Evolutionary conservation across 345 rosid genomes (phyloP).

Genomic region (Raphanus sativus): DNA sequence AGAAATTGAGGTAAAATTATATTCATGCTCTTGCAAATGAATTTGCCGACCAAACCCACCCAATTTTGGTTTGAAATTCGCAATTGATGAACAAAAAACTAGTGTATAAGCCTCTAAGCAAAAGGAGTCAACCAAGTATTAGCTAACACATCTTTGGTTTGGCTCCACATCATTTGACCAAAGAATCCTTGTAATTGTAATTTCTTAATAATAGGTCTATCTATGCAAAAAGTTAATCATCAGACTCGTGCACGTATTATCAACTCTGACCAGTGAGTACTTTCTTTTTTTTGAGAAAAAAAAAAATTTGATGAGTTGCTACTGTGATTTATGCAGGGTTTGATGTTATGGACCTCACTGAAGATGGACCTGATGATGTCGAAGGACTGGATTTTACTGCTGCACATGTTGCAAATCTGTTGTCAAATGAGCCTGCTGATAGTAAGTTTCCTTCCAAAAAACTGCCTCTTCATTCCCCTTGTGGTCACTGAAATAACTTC

Average conservation of each 20-base stretch:
- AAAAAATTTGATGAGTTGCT: constrained; percentile 11
- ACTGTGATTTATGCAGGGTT: constrained; percentile 63
- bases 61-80: too few species aligned
- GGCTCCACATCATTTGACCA: background rate
- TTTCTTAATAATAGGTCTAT: background rate
- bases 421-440: constrained; percentile 90
- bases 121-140: too few species aligned
- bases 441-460: too few species aligned
- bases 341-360: constrained; percentile 82
- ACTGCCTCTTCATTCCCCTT: too few species aligned
- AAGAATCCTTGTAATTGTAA: background rate
- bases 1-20: too few species aligned
- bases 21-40: too few species aligned
- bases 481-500: too few species aligned
- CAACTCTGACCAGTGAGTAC: background rate
- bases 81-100: too few species aligned
- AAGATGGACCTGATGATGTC: constrained; percentile 78
- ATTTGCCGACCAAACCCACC: too few species aligned
- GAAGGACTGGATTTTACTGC: constrained; percentile 94
- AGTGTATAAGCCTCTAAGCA: too few species aligned
- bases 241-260: too few species aligned
- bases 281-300: constrained; percentile 1
- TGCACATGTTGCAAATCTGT: constrained; percentile 84
- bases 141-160: background rate
- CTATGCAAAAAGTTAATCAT: background rate